Base-by-base conservation (phyloP, 768 basidiomycete species). In the Lactarius sanguifluus region DNA sequence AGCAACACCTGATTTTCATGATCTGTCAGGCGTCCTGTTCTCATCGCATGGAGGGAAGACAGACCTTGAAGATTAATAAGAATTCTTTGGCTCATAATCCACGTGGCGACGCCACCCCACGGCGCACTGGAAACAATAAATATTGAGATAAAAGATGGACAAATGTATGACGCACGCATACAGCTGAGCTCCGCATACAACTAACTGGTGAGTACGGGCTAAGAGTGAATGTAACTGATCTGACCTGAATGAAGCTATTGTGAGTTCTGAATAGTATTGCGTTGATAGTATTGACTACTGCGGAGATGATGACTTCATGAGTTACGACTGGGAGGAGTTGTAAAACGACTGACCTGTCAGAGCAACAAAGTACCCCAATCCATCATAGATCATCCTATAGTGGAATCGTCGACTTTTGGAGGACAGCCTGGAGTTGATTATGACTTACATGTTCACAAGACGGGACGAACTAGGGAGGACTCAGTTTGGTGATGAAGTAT, bases 381-480 rank as follows among this genome's bases (percentile, higher is more conserved):
- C 88, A 68, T 90, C 86, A 64, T 84, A 85, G 7, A 90, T 76
- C 85, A 89, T 86, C 77, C 86, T 89, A 68, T 20, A 32, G 23
- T 50, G 25, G 16, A 41, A 3, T n/a, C 8, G 40, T 38, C 55
- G n/a, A 57, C 9, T 38, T 6, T 2, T 16, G 12, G 25, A 8
- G 25, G 47, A 57, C 23, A 30, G 34, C 25, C 16, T 20, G 13
- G 10, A 36, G 45, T 43, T 56, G 23, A 25, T 15, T 10, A 5
- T 28, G 36, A 70, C 74, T 15, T 45, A 76, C 74, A 73, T 67
- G 56, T 66, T 69, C 52, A 72, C 64, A 18, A 76, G 64, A 59
- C 66, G 69, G n/a, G 69, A 59, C 67, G 73, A 57, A 41, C 74
- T 75, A 23, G 13, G 5, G 7, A n/a, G n/a, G 36, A 32, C n/a